These are phyloP conservation scores for Cyberlindnera subsufficiens DNA, from an alignment of 805 yeast genomes.

Conservation along the genomic window DNA sequence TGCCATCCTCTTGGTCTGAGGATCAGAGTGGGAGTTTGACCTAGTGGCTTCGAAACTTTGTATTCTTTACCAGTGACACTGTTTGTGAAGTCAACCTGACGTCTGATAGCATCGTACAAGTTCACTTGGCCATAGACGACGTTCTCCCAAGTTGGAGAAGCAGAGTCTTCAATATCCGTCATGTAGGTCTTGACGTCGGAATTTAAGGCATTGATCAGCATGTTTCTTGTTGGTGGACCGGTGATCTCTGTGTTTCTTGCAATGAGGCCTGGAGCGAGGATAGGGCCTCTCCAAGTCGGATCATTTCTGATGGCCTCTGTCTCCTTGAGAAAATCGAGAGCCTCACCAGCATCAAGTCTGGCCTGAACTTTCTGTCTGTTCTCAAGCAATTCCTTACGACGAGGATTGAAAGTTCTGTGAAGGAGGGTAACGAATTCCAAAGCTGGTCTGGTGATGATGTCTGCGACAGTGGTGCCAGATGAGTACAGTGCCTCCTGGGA, in stretches of 20 bases:
- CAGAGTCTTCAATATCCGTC: constrained; percentile 86
- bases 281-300: constrained; percentile 70
- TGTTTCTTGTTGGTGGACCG: constrained; percentile 74
- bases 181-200: constrained; percentile 75
- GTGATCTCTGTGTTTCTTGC: constrained; percentile 79
- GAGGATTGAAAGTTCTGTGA: constrained; percentile 64
- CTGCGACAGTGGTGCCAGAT: constrained; percentile 33
- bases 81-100: constrained; percentile 46
- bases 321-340: constrained; percentile 56
- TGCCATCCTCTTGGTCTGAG: constrained; percentile 92
- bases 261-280: constrained; percentile 64
- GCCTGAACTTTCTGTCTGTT: constrained; percentile 58
- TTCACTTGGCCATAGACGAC: constrained; percentile 75
- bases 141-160: constrained; percentile 81
- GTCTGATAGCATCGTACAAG: constrained; percentile 67
- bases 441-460: constrained; percentile 37
- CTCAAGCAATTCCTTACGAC: constrained; percentile 49
- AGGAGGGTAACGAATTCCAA: constrained; percentile 63
- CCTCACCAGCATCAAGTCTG: constrained; percentile 52
- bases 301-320: constrained; percentile 64
- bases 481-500: constrained; percentile 26
- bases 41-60: constrained; percentile 32
- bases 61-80: constrained; percentile 22
- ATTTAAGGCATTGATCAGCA: constrained; percentile 79
- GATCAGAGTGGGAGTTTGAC: constrained; percentile 65